Base-by-base conservation (phyloP, 202 grass and related monocot species). In the Setaria viridis region DNA sequence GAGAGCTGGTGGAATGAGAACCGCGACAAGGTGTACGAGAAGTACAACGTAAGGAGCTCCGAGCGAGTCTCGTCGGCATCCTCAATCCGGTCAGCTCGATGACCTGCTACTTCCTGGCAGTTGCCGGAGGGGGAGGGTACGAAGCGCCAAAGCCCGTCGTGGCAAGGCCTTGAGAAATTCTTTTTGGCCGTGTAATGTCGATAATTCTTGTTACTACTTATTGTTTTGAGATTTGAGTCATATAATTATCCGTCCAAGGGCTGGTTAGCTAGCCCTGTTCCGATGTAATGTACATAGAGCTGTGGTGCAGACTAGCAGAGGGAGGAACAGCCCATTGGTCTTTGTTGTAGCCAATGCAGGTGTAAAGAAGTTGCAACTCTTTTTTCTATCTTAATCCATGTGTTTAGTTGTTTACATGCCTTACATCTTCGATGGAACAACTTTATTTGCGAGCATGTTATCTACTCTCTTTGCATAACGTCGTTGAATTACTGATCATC, bases 1-100 rank as follows among this genome's bases (percentile, higher is more conserved):
- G 91, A 94, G 89, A 79, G 69, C 66, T 96, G 94, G 94, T 96
- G 94, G 94, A 94, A 85, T 21, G 94, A 96, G 83, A 96, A 96
- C 43, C 91, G 87, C 4, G 82, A 90, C 58, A 92, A 88, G 77
- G 94, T 96, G 4, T 92, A 96, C 0, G 91, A 96, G 46, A 89
- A 84, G 67, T 96, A 96, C 47, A 86, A 90, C 6, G 89, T 96
- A 50, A 88, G 84, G 55, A 88, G 89, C 55, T 88, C 87, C 0
- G 94, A 94, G 14, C 77, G 91, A 51, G 91, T 82, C 0, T 93
- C 91, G 9, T 94, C 89, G 3, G 87, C 91, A 0, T 89, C 91
- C 13, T 93, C 88, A 3, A 82, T 86, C 58, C 73, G 82, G 32
- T 91, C 89, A 58, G 82, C 77, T 46, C 71, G 78, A 60, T 91